Base-by-base conservation (phyloP, 495 filamentous ascomycete species). In the Physcia stellaris region DNA sequence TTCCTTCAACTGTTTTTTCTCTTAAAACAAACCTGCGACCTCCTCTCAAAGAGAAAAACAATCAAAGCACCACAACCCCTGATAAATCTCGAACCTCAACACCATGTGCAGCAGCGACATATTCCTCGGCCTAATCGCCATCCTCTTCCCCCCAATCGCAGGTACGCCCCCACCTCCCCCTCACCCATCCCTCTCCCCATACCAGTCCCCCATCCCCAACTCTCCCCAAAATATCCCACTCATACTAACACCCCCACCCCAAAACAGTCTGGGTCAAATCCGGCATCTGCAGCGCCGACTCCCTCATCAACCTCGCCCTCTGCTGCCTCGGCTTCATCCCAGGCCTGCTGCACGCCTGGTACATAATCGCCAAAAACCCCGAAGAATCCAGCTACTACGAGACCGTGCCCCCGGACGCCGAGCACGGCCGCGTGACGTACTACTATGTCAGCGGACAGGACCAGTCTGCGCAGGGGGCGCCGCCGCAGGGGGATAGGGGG, bases 311-410 rank as follows among this genome's bases (percentile, higher is more conserved):
- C 65, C 73, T 98, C 58, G 79, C 84, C 37, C 84, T 98, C 47
- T 87, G 80, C 62, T 62, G 73, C 33, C 80, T 98, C 31, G 88
- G 92, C 58, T 92, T 73, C 59, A 64, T 98, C 45, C 90, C 90
- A 16, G 90, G 90, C 37, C 75, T 96, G 18, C 60, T 98, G 5
- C 90, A 98, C 61, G 72, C 90, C 53, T 96, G 87, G 87, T 98
- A 96, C 74, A 94, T 98, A 61, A 94, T 98, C 66, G 64, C 79
- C 54, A 79, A 80, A 54, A 84, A 80, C 57, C 92, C 92, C 19
- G 87, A 95, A 22, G 57, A 66, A 35, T 56, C 58, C 11, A 62
- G 65, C 39, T 58, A 71, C 20, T 74, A 70, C 44, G 67, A 70
- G 42, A 85, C 90, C 58, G 66, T 77, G 33, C 54, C 63, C 24